phyloP scores from a whole-genome alignment of 305 asterid genomes.

The Withania somnifera region DNA sequence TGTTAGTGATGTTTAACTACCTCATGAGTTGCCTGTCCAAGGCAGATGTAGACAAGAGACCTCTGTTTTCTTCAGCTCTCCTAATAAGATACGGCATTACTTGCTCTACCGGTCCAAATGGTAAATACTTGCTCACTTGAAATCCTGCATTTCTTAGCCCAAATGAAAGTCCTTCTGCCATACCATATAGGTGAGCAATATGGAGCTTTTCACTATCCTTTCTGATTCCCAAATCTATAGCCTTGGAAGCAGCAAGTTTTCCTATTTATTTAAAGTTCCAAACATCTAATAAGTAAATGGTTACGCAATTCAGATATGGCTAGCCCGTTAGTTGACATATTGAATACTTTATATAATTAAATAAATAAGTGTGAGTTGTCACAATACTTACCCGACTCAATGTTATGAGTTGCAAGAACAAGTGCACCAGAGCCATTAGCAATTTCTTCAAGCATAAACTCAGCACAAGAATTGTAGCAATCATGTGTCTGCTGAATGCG shows the following conservation, averaged over 20 bases:
- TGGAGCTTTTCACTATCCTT: constrained; percentile 34
- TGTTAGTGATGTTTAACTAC: constrained; percentile 10
- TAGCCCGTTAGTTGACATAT: background rate
- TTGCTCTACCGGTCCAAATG: constrained; percentile 72
- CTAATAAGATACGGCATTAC: constrained; percentile 76
- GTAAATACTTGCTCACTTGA: constrained; percentile 66
- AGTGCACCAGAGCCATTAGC: constrained; percentile 43
- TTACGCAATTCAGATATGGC: background rate
- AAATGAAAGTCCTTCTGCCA: constrained; percentile 62
- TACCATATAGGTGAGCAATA: constrained; percentile 76
- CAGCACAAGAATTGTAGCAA: constrained; percentile 46
- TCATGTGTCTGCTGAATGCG: constrained; percentile 38
- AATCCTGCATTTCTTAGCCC: constrained; percentile 63
- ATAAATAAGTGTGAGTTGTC: background rate
- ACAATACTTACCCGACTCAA: constrained; percentile 48
- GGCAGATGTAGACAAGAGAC: constrained; percentile 43
- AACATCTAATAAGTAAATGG: background rate
- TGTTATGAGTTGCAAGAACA: constrained; percentile 82
- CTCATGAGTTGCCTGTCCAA: constrained; percentile 52
- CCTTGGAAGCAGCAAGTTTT: constrained; percentile 50
- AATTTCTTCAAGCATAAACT: constrained; percentile 42
- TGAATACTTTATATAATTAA: background rate
- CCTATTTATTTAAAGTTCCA: constrained; percentile 34
- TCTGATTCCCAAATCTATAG: constrained; percentile 36
- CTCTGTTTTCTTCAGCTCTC: constrained; percentile 86